Evolutionary conservation across 73 alveolate genomes (phyloP).

Genomic region (Tetrahymena elliotti): DNA sequence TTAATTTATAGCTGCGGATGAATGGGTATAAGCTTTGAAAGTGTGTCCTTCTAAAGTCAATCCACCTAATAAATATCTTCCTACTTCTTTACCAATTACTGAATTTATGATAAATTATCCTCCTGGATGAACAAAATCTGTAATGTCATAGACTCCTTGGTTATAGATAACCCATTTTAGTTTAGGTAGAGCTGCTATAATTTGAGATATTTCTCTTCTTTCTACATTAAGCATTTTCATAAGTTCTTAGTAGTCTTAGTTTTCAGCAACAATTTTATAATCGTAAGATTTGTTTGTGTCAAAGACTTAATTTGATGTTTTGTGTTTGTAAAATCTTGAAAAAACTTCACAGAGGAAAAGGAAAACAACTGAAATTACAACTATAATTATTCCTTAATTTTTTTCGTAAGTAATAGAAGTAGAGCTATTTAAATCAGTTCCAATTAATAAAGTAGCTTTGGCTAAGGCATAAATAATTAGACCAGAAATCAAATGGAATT

Average conservation of each 20-base stretch:
- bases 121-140: constrained; percentile 35
- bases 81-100: constrained; percentile 20
- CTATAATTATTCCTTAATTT: not conserved
- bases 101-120: constrained; percentile 16
- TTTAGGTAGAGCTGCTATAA: constrained; percentile 1
- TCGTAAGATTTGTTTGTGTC: not conserved
- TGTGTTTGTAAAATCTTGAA: not conserved
- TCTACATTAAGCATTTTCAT: not conserved
- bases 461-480: constrained; percentile 5
- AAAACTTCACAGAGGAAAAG: constrained; percentile 2
- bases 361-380: not conserved
- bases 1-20: not conserved
- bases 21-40: constrained; percentile 17
- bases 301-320: not conserved
- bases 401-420: not conserved
- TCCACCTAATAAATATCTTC: constrained; percentile 29
- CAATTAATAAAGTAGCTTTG: constrained; percentile 4
- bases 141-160: constrained; percentile 19
- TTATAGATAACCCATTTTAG: constrained; percentile 21
- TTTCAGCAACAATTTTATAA: not conserved
- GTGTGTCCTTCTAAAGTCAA: constrained; percentile 4
- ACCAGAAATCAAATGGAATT: constrained; percentile 15
- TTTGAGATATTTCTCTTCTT: not conserved
- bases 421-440: not conserved
- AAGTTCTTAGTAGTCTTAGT: not conserved